Conservation (phyloP, 108 stramenopile species). For the Cyclotella choctawhatcheeana region DNA sequence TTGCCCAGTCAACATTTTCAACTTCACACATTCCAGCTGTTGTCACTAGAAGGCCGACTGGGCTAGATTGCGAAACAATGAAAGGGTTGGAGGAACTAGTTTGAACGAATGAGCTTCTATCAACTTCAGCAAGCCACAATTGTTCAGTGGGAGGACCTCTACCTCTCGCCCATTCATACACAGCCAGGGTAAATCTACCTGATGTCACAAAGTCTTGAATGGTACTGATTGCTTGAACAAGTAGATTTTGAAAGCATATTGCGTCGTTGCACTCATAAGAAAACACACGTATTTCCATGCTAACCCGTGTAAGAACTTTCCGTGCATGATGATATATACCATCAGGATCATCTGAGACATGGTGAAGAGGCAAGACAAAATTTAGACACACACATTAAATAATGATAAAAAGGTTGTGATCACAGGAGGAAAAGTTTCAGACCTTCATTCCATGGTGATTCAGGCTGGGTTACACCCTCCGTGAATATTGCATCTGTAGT, state of each 20-base stretch:
- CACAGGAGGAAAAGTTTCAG: too few relatives aligned
- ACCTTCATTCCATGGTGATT: too few relatives aligned
- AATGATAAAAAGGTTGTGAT: too few relatives aligned
- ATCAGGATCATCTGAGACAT: too few relatives aligned
- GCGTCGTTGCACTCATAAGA: background rate
- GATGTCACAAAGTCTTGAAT: background rate
- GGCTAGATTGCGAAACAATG: background rate
- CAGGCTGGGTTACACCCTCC: too few relatives aligned
- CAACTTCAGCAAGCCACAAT: background rate
- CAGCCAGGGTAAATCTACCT: slow-evolving; percentile 4
- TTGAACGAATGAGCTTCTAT: background rate
- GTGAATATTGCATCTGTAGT: background rate
- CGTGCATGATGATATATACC: too few relatives aligned
- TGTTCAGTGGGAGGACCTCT: slow-evolving; percentile 12
- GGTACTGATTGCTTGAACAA: background rate
- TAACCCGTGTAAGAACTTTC: slow-evolving; percentile 1
- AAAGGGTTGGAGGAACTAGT: slow-evolving; percentile 1
- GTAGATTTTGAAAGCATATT: slow-evolving; percentile 1
- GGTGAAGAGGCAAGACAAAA: too few relatives aligned
- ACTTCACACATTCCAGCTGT: slow-evolving; percentile 11
- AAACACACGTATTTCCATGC: background rate
- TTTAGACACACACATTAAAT: too few relatives aligned
- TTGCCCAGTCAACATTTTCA: background rate
- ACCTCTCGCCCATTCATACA: background rate
- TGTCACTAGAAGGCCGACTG: slow-evolving; percentile 9